Percentiles rank a stretch among this genome's conserved stretches.
These are phyloP conservation scores for Nannochloris sp. DNA, from an alignment of 139 green algal genomes.

Conservation along the genomic window DNA sequence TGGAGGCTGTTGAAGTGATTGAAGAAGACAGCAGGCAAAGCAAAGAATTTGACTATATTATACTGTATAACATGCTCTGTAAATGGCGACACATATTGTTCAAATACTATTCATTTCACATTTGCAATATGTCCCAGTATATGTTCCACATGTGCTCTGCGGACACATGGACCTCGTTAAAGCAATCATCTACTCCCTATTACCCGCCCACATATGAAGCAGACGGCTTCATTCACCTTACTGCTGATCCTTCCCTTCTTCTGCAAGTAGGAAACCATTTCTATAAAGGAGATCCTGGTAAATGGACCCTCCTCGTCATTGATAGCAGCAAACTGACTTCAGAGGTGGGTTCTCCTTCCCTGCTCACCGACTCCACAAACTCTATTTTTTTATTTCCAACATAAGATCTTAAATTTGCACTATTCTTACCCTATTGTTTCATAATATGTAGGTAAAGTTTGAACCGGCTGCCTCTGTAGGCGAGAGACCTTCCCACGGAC, in stretches of 20 bases:
- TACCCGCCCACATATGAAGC: constrained; percentile 42
- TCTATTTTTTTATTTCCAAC: too few species aligned
- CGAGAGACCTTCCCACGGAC: constrained; percentile 6
- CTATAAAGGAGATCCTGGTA: constrained; percentile 29
- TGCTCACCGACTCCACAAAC: too few species aligned
- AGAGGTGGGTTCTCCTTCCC: too few species aligned
- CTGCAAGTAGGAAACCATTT: constrained; percentile 64
- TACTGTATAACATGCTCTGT: background rate
- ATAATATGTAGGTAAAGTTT: constrained; percentile 44
- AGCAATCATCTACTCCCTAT: constrained; percentile 14
- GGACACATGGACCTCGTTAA: background rate
- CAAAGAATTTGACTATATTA: too few species aligned
- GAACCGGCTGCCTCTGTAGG: constrained; percentile 59
- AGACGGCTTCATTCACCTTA: constrained; percentile 71
- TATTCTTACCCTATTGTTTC: background rate
- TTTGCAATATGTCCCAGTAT: background rate
- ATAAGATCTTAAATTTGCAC: background rate
- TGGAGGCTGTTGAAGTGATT: too few species aligned
- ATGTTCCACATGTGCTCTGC: background rate
- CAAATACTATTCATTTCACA: background rate
- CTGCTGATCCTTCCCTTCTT: constrained; percentile 40
- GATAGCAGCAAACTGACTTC: constrained; percentile 22
- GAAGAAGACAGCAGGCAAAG: too few species aligned
- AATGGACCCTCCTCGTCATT: constrained; percentile 39
- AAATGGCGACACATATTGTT: background rate